A percentile compares a stretch with the other conserved stretches of the same genome.
phyloP scores from a whole-genome alignment of 2,329 filamentous ascomycete species.

The Apiospora rasikravindrae region DNA sequence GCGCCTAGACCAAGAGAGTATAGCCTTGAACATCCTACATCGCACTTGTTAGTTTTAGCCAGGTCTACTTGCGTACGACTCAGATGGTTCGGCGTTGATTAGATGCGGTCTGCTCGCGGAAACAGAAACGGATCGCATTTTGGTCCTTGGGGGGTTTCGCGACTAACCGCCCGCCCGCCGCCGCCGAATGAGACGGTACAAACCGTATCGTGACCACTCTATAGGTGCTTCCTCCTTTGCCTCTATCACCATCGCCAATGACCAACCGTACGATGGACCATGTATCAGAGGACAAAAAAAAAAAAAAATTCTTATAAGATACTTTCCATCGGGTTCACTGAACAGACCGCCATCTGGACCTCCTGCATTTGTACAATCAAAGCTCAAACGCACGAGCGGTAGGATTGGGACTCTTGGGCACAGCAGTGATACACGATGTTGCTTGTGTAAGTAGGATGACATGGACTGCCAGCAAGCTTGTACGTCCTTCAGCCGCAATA shows the following conservation, averaged over 20 bases:
- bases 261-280: neutral
- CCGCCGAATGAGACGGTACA: neutral
- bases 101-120: neutral
- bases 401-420: neutral
- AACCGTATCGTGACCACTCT: neutral
- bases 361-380: neutral
- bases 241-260: neutral
- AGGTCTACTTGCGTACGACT: neutral
- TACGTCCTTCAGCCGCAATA: constrained; percentile 3
- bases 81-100: neutral
- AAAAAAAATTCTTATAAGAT: neutral
- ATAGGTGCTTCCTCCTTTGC: neutral
- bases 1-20: neutral
- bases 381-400: neutral
- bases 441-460: neutral
- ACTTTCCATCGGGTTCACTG: neutral
- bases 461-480: neutral
- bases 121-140: neutral
- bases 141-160: neutral
- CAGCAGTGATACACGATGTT: neutral
- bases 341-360: neutral
- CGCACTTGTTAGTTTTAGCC: neutral
- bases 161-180: neutral
- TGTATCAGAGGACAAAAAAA: neutral
- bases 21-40: neutral